Evolutionary conservation across 331 rosid genomes (phyloP).

Genomic region (Quercus phellos): DNA sequence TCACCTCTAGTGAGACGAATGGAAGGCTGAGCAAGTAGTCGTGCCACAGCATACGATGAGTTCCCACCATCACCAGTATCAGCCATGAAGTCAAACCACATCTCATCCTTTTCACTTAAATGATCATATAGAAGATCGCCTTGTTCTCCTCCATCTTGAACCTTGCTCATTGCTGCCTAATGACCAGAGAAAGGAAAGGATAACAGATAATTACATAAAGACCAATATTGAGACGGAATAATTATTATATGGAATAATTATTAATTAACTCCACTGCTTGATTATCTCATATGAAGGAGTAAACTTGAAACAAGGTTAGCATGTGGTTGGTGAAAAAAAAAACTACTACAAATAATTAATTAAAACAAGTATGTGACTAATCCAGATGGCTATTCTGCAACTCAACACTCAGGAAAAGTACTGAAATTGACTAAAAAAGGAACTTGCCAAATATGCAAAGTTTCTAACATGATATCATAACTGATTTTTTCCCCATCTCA

Average conservation of each 20-base stretch:
- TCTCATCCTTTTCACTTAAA: slow-evolving; percentile 65
- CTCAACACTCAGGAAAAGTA: no score
- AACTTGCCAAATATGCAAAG: background rate
- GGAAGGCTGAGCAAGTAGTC: slow-evolving; percentile 85
- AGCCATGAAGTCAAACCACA: slow-evolving; percentile 99
- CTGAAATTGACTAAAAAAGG: no score
- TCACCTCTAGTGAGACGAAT: slow-evolving; percentile 48
- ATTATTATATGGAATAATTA: slow-evolving; percentile 5
- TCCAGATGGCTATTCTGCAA: no score
- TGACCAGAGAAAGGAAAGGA: slow-evolving; percentile 21
- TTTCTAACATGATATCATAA: background rate
- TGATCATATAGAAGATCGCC: slow-evolving; percentile 70
- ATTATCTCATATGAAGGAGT: slow-evolving; percentile 11
- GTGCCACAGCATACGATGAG: slow-evolving; percentile 87
- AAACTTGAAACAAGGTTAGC: background rate
- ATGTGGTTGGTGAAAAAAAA: background rate
- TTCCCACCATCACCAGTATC: slow-evolving; percentile 99
- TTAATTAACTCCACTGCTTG: background rate
- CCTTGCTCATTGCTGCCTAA: slow-evolving; percentile 96
- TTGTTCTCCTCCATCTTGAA: slow-evolving; percentile 48
- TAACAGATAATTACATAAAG: slow-evolving; percentile 1
- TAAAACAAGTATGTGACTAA: no score
- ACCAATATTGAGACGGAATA: slow-evolving; percentile 1
- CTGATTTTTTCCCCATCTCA: background rate
- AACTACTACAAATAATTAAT: no score